Percentiles rank a stretch among this genome's conserved stretches.
phyloP scores from a whole-genome alignment of 2,329 filamentous ascomycete species.

The Calycina herbarum region DNA sequence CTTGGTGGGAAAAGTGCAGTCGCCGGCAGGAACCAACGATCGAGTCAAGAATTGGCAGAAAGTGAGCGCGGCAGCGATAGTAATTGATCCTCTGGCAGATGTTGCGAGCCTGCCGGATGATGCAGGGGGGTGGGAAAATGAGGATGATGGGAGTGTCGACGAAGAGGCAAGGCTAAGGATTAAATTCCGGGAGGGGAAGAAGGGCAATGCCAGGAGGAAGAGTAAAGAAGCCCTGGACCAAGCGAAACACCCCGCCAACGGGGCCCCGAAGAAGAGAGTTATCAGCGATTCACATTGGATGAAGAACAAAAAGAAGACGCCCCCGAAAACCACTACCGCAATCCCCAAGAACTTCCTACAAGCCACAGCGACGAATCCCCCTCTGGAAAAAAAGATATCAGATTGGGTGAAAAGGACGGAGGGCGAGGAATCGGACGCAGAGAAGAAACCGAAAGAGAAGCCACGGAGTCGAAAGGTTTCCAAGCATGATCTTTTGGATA shows the following conservation, averaged over 20 bases:
- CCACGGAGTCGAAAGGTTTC: conserved; percentile 15
- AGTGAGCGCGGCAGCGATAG: conserved; percentile 66
- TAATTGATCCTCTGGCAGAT: conserved; percentile 52
- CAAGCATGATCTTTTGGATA: conserved; percentile 11
- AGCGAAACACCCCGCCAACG: conserved; percentile 23
- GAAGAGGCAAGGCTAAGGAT: conserved; percentile 60
- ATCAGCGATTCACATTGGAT: conserved; percentile 92
- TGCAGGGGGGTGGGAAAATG: conserved; percentile 51
- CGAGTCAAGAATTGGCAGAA: conserved; percentile 86
- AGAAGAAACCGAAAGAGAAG: conserved; percentile 14
- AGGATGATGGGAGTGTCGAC: conserved; percentile 60
- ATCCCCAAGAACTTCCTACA: conserved; percentile 61
- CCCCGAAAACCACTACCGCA: conserved; percentile 41
- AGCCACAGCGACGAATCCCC: conserved; percentile 53
- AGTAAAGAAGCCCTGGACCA: conserved; percentile 37
- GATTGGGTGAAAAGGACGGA: conserved; percentile 52
- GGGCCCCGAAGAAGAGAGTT: conserved; percentile 81
- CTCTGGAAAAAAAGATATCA: conserved; percentile 59
- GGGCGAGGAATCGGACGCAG: conserved; percentile 10
- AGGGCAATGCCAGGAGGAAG: conserved; percentile 18
- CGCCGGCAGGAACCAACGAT: conserved; percentile 68
- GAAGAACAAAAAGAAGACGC: conserved; percentile 52
- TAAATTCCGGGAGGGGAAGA: conserved; percentile 28
- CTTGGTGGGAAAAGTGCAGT: conserved; percentile 58
- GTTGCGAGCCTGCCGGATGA: conserved; percentile 60